Base-by-base conservation (phyloP, 1,284 basidiomycete species). In the Ceratobasidium sp. region DNA sequence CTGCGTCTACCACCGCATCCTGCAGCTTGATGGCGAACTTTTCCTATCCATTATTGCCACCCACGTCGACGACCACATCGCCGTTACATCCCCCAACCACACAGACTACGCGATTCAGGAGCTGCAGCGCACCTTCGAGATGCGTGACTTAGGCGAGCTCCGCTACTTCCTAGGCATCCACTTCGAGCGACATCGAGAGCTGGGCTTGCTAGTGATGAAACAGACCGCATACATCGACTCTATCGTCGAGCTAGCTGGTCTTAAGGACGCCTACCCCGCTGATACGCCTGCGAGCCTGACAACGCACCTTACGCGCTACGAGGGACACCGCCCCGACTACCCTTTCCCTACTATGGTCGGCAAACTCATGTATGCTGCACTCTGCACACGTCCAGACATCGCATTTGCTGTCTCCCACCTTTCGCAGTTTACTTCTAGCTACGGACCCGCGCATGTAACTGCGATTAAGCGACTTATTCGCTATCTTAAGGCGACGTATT, bases 381-480 rank as follows among this genome's bases (percentile, higher is more conserved):
- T 75, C 4, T 61, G 66, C 26, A 75, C 74, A 1, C 50, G 57
- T 8, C 66, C 73, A 16, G 57, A 73, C 47, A 73, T 73, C 18
- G 57, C 73, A 9, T 73, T 47, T n/a, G 49, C 71, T 13, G 50
- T 72, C 14, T 32, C 46, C 21, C n/a, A 23, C 38, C 59, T 72
- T 2, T 35, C 59, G 3, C 49, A 54, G 26, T 72, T 72, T 21
- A 26, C 41, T 0, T 32, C 26, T n/a, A 58, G 67, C 55, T 71
- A 35, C 21, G 71, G 57, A 1, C 71, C 44, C 8, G 41, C 55
- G 0, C 78, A 80, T 59, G 75, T 73, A 64, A 72, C 72, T 1
- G 75, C 75, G 18, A 62, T 76, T 30, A 76, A 79, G 46, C 72
- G 73, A 2, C 58, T 80, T 4, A 59, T 80, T 3, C 75, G 76